Evolutionary conservation across 2,329 filamentous ascomycete species (phyloP), one percentile per base, ranked within the genome.

Genomic region (Amylocarpus encephaloides): DNA sequence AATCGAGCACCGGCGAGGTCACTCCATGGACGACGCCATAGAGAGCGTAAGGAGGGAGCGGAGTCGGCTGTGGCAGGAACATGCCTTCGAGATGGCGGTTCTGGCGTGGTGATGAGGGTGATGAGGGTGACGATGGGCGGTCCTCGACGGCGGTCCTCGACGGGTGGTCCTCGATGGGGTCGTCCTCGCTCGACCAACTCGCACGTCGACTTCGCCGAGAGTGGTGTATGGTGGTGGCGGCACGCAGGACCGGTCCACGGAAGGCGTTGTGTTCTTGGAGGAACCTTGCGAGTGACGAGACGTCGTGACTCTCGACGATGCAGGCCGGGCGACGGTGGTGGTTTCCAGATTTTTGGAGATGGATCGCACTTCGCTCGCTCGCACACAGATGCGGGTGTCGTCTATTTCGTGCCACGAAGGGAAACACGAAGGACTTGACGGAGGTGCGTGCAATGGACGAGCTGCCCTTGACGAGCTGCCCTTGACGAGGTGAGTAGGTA

Each of bases 31-130:
- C 45, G 33, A 54, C 36, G 35, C 58, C 58, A 57, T 61, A 61
- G 11, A 58, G 46, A 32, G 55, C 56, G 48, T 61, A 63, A 29
- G 59, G 36, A 45, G 55, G 57, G 50, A 48, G 63, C 19, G 62
- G 59, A 38, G 61, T 63, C 34, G 62, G 42, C 49, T 64, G 62
- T 62, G 63, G 62, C 55, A 64, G 63, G 58, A 65, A 64, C 63
- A 65, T 65, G 40, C 32, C 40, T 10, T 12, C n/a, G 26, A 7
- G 36, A 10, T 42, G n/a, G 13, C 9, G 5, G 34, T 18, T 15
- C 36, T 15, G 15, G 2, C 7, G 22, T 3, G 36, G n/a, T 18
- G 29, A 22, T 33, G 39, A 11, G 15, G 26, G 30, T 7, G 16
- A 19, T 6, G 35, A 32, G 3, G 29, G 3, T 29, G 12, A 26